These are phyloP conservation scores for Dysphania ambrosioides DNA, from an alignment of 148 eudicot genomes.

Conservation along the genomic window DNA sequence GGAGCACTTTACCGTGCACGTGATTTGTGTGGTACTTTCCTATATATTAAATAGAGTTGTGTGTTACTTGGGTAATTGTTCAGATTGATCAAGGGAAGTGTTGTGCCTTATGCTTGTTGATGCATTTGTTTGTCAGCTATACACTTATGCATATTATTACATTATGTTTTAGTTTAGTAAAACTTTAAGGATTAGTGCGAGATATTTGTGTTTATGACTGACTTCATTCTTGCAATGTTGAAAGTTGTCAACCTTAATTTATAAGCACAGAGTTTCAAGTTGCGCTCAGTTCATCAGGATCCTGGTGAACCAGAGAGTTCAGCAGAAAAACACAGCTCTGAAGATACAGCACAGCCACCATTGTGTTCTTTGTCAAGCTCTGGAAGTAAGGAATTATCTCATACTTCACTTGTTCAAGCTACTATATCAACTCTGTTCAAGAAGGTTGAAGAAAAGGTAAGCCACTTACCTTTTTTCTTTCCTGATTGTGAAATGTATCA, in stretches of 20 bases:
- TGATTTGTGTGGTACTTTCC: neutral
- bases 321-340: slow-evolving; percentile 27
- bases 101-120: neutral
- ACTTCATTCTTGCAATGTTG: neutral
- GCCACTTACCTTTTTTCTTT: slow-evolving; percentile 9
- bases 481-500: neutral
- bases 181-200: neutral
- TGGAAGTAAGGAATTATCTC: slow-evolving; percentile 31
- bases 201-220: neutral
- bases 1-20: neutral
- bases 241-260: slow-evolving; percentile 37
- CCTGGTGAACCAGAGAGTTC: slow-evolving; percentile 34
- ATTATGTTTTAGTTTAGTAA: neutral
- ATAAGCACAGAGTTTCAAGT: slow-evolving; percentile 37
- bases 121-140: neutral
- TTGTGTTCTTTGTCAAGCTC: slow-evolving; percentile 17
- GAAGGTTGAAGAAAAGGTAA: slow-evolving; percentile 67
- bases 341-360: slow-evolving; percentile 27
- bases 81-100: neutral
- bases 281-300: slow-evolving; percentile 23
- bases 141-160: neutral
- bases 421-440: slow-evolving; percentile 76
- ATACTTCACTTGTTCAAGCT: slow-evolving; percentile 62
- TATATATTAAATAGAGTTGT: too few species aligned
- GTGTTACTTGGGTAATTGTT: neutral